Evolutionary conservation across 257 asterid species (phyloP).

Genomic region (Vinca minor): DNA sequence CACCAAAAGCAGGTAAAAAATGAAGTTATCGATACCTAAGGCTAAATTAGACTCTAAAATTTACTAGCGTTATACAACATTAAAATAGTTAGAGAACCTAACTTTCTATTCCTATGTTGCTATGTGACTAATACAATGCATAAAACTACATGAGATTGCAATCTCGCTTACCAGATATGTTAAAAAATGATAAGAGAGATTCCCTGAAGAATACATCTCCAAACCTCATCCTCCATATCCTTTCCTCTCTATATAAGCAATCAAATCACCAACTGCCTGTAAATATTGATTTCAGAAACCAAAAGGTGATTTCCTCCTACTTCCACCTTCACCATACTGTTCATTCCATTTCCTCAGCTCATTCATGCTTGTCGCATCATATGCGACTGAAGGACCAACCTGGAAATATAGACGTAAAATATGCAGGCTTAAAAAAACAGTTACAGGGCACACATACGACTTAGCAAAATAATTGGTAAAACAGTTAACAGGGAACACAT

Average conservation of each 20-base stretch:
- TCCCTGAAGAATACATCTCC: background rate
- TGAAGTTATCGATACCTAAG: background rate
- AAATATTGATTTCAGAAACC: conserved; percentile 47
- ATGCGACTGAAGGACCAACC: conserved; percentile 99
- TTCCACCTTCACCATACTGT: conserved; percentile 97
- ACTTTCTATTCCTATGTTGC: background rate
- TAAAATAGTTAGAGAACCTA: background rate
- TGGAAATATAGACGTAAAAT: conserved; percentile 24
- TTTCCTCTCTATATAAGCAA: background rate
- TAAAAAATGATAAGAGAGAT: background rate
- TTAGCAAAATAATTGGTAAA: no score
- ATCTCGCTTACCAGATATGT: background rate
- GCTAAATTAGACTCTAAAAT: background rate
- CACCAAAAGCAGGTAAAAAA: background rate
- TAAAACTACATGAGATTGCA: background rate
- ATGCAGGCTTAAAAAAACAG: background rate
- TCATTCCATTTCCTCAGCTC: conserved; percentile 96
- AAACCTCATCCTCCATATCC: background rate
- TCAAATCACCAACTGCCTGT: no score
- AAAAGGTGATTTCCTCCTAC: conserved; percentile 78
- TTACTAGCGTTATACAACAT: background rate
- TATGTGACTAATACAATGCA: background rate
- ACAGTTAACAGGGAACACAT: no score
- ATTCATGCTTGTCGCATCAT: conserved; percentile 89
- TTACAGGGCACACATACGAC: no score